These are phyloP conservation scores for Gracilaria caudata DNA, from an alignment of 23 red algal genomes.

Conservation along the genomic window DNA sequence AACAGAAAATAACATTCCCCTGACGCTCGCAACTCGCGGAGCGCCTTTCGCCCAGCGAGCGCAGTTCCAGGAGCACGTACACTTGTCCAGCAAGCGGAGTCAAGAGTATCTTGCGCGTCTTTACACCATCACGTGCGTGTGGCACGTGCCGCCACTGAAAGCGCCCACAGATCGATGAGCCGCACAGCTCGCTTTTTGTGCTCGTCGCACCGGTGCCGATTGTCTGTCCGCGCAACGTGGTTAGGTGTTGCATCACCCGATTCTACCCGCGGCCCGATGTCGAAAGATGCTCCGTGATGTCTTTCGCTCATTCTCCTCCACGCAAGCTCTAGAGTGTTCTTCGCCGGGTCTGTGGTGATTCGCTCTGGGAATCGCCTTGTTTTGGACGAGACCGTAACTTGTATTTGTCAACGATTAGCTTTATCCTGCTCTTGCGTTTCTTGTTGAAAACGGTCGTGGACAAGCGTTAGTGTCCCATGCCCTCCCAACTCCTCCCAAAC, in stretches of 20 bases:
- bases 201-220: slow-evolving; percentile 3
- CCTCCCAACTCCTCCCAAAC: too few relatives aligned
- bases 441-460: too few relatives aligned
- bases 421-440: background rate
- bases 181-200: background rate
- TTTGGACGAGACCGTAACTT: too few relatives aligned
- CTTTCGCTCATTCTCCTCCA: background rate
- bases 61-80: slow-evolving; percentile 16
- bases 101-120: background rate
- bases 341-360: background rate
- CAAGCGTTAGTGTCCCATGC: too few relatives aligned
- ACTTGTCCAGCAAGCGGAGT: background rate
- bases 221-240: background rate
- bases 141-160: slow-evolving; percentile 16
- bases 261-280: slow-evolving; percentile 10
- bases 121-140: slow-evolving; percentile 13
- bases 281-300: background rate
- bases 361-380: background rate
- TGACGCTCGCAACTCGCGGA: too few relatives aligned
- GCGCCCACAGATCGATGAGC: background rate
- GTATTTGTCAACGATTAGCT: background rate
- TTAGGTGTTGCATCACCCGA: background rate
- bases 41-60: background rate
- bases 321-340: background rate
- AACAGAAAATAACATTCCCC: background rate